Evolutionary conservation across 164 flowering plant species (phyloP).

Genomic region (Stephania yunnanensis): DNA sequence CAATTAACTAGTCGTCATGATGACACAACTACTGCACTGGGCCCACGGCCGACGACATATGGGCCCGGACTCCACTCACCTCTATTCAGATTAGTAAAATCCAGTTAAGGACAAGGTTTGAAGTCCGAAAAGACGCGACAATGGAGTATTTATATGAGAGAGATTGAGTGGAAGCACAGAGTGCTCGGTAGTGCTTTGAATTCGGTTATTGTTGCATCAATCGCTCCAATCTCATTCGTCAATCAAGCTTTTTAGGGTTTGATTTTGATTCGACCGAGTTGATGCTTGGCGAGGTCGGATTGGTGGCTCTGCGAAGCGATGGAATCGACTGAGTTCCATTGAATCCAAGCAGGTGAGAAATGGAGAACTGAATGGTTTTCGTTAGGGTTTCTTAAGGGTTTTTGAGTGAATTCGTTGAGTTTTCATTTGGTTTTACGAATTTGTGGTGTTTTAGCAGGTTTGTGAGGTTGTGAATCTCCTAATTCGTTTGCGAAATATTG

Average conservation of each 20-base stretch:
- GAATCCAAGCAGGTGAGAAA: conserved; percentile 5
- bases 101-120: conserved; percentile 17
- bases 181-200: neutral
- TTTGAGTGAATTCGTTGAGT: neutral
- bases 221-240: neutral
- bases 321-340: conserved; percentile 20
- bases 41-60: neutral
- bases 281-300: neutral
- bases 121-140: conserved; percentile 16
- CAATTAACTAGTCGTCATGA: too few relatives aligned
- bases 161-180: neutral
- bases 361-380: neutral
- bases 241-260: neutral
- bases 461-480: neutral
- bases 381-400: too few relatives aligned
- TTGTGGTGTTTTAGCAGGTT: neutral
- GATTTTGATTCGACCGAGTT: neutral
- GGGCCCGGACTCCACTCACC: conserved; percentile 23
- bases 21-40: too few relatives aligned
- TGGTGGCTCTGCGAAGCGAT: conserved; percentile 4
- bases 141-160: conserved; percentile 7
- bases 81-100: conserved; percentile 6
- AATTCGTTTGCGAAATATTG: neutral
- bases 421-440: neutral
- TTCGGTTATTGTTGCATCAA: neutral